phyloP scores from a whole-genome alignment of 2,329 filamentous ascomycete genomes.

The Blastomyces silverae region DNA sequence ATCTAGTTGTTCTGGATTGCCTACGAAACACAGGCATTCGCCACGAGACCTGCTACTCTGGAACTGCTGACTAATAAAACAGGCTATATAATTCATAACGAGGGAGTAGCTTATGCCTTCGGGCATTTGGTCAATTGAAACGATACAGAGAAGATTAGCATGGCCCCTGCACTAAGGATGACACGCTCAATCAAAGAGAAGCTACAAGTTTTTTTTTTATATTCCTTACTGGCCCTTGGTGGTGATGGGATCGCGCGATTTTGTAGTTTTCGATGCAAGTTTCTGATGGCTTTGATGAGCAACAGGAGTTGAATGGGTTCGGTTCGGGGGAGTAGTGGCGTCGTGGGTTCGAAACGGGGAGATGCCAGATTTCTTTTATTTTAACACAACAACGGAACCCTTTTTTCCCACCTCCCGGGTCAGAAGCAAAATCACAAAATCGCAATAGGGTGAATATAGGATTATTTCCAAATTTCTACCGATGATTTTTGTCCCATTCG shows the following conservation, averaged over 20 bases:
- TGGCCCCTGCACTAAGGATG: constrained; percentile 88
- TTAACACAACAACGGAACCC: too few relatives aligned
- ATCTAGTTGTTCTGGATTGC: too few relatives aligned
- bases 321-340: background rate
- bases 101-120: constrained; percentile 30
- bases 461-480: too few relatives aligned
- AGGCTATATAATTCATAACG: constrained; percentile 24
- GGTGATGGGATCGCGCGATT: background rate
- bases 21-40: too few relatives aligned
- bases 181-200: constrained; percentile 81
- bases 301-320: too few relatives aligned
- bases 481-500: too few relatives aligned
- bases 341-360: constrained; percentile 2
- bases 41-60: too few relatives aligned
- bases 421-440: too few relatives aligned
- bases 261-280: background rate
- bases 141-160: constrained; percentile 75
- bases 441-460: too few relatives aligned
- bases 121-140: constrained; percentile 60
- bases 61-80: background rate
- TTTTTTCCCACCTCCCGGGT: too few relatives aligned
- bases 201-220: constrained; percentile 58
- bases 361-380: background rate
- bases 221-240: constrained; percentile 10
- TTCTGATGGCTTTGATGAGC: background rate